Base-by-base conservation (phyloP, 805 yeast genomes). In the Wickerhamiella lipophila region DNA sequence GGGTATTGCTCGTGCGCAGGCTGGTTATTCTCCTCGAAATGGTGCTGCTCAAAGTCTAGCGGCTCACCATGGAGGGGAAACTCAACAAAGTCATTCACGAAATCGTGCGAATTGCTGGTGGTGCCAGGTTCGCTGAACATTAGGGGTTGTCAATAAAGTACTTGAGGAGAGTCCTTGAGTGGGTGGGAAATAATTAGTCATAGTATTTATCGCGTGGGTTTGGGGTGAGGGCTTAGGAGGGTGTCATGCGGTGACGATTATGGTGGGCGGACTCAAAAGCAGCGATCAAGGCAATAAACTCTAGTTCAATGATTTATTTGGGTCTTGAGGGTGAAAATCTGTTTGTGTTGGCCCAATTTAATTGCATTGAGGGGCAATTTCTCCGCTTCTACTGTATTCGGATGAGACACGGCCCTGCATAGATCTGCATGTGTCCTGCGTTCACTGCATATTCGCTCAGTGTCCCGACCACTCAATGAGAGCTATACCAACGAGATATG, bases 41-140 rank as follows among this genome's bases (percentile, higher is more conserved):
- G 38, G 19, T 30, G 21, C 13, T 34, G 42, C 9, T 26, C 13
- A 16, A 32, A 25, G 42, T 36, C 42, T 15, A 29, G 15, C 7
- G 30, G 30, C 18, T 40, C 43, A 15, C 19, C 25, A 8, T 40
- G 43, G 11, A 12, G 43, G 15, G 43, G 43, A 6, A 44, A 34
- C 9, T 44, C 47, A 11, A 44, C 41, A 16, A 44, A 44, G n/a
- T 44, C 47, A 16, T 27, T 13, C 15, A 40, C 47, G n/a, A 32
- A 44, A 9, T 44, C 41, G 32, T 44, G 47, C 23, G 41, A 25
- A 15, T 35, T 29, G 34, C 19, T 26, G 30, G 16, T 8, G 9
- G 3, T 40, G 15, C 29, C 34, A 29, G 32, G 13, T 11, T 29
- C 32, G 32, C 32, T 29, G 11, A 29, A 38, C 23, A 18, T 19